phyloP scores from a whole-genome alignment of 2,329 filamentous ascomycete genomes.

The Venturia aucupariae region DNA sequence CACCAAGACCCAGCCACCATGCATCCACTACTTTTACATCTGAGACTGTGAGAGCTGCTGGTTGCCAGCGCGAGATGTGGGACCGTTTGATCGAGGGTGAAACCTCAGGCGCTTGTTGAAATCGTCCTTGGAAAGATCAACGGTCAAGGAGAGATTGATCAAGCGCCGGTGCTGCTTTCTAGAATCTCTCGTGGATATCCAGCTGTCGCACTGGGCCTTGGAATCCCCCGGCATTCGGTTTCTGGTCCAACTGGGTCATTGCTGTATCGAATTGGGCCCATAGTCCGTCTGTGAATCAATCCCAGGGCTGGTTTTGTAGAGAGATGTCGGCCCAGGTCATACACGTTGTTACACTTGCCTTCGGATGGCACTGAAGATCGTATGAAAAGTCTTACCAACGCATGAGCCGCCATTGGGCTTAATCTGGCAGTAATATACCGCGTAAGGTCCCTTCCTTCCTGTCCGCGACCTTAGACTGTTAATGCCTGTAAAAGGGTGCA shows the following conservation, averaged over 20 bases:
- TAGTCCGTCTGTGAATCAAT: background rate
- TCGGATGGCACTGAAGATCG: background rate
- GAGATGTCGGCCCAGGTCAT: background rate
- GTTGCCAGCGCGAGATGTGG: background rate
- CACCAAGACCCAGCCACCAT: background rate
- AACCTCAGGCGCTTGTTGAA: background rate
- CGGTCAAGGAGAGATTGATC: background rate
- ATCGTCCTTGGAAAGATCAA: background rate
- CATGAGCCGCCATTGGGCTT: constrained; percentile 64
- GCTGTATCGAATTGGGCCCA: background rate
- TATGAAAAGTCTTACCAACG: constrained; percentile 40
- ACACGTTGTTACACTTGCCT: background rate
- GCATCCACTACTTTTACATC: background rate
- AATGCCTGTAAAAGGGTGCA: constrained; percentile 10
- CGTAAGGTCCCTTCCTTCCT: constrained; percentile 78
- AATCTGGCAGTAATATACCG: constrained; percentile 79
- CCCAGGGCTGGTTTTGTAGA: background rate
- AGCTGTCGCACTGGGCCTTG: background rate
- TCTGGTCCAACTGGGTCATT: background rate
- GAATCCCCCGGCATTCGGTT: background rate
- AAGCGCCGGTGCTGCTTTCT: background rate
- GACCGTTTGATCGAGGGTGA: background rate
- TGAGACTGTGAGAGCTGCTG: background rate
- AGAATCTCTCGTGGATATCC: background rate
- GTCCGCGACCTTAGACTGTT: constrained; percentile 58